A percentile compares a stretch with the other conserved stretches of the same genome.
Evolutionary conservation across 179 eudicot species (phyloP).

Genomic region (Beta corolliflora): DNA sequence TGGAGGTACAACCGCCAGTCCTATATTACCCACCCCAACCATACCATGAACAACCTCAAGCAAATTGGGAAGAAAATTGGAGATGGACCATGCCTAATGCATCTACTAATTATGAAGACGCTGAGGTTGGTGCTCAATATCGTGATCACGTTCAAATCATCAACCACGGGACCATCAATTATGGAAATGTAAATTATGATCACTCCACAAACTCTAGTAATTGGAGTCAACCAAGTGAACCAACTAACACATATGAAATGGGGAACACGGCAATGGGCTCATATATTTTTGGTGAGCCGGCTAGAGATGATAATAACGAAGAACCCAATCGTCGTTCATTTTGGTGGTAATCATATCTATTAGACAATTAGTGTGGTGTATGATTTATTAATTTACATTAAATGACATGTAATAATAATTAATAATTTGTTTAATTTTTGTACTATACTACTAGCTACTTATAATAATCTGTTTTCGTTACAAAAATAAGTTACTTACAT

Average conservation of each 20-base stretch:
- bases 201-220: background rate
- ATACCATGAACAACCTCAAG: background rate
- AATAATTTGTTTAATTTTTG: too few relatives aligned
- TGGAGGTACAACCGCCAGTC: background rate
- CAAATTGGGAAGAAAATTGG: background rate
- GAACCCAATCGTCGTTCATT: background rate
- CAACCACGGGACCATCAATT: slow-evolving; percentile 11
- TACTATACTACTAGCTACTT: too few relatives aligned
- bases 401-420: too few relatives aligned
- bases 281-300: background rate
- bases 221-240: background rate
- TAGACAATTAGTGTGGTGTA: background rate
- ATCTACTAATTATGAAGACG: background rate
- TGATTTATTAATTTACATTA: too few relatives aligned
- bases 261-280: background rate
- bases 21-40: background rate
- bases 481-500: too few relatives aligned
- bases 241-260: background rate
- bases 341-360: background rate
- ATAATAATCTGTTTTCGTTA: too few relatives aligned
- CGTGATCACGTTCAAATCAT: background rate
- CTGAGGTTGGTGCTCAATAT: background rate
- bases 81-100: background rate
- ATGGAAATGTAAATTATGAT: slow-evolving; percentile 1
- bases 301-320: background rate